phyloP scores from a whole-genome alignment of 305 asterid species.

The Solanum chacoense region DNA sequence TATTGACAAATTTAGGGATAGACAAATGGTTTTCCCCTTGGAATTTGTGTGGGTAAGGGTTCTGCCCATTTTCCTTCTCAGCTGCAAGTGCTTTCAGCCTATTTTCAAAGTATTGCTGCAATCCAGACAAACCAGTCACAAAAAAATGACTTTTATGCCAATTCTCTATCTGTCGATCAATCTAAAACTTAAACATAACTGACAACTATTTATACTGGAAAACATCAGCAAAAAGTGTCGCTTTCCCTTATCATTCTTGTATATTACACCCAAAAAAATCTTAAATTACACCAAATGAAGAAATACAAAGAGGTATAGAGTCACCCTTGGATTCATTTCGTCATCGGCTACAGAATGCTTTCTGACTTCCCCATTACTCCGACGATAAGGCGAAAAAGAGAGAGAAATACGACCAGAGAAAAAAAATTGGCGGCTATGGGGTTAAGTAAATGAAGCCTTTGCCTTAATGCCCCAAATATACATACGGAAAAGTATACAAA shows the following conservation, averaged over 20 bases:
- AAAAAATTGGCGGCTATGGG: neutral
- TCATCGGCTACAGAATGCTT: neutral
- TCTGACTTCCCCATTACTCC: neutral
- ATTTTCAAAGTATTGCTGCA: slow-evolving; percentile 82
- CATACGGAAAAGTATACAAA: neutral
- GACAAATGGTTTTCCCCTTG: slow-evolving; percentile 15
- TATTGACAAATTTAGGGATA: slow-evolving; percentile 47
- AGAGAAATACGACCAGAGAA: neutral
- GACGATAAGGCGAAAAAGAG: neutral
- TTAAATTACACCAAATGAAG: neutral
- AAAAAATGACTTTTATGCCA: neutral
- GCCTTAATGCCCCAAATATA: neutral
- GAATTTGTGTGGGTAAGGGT: slow-evolving; percentile 82
- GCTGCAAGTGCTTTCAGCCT: slow-evolving; percentile 50
- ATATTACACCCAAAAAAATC: neutral
- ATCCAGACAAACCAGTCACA: neutral
- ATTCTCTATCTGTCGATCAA: neutral
- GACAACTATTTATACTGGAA: neutral
- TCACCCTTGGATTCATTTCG: neutral
- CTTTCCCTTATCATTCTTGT: neutral
- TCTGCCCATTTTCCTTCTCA: slow-evolving; percentile 51
- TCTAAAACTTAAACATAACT: neutral
- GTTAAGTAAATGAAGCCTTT: neutral
- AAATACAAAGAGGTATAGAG: neutral
- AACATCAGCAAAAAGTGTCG: neutral